Evolutionary conservation across 1,139 yeast species (phyloP).

Genomic region (Diutina rugosa): DNA sequence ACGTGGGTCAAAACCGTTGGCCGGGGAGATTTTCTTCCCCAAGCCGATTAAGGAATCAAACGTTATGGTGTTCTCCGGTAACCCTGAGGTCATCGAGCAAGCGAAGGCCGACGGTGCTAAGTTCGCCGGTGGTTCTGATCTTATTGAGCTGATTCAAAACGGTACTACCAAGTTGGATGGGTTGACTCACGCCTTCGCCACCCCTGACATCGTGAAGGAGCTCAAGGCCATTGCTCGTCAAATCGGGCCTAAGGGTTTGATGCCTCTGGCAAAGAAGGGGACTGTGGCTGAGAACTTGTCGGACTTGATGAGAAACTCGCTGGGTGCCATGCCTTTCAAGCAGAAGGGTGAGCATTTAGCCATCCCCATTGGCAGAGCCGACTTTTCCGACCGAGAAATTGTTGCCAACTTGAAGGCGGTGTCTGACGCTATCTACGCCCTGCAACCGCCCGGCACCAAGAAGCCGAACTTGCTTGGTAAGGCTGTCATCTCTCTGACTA

Average conservation of each 20-base stretch:
- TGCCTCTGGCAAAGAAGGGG: constrained; percentile 81
- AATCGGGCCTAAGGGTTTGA: constrained; percentile 80
- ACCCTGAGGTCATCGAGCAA: constrained; percentile 35
- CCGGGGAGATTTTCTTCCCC: constrained; percentile 70
- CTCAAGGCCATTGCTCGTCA: constrained; percentile 59
- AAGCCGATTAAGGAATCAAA: constrained; percentile 53
- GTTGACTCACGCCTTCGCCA: constrained; percentile 76
- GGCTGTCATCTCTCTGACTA: constrained; percentile 56
- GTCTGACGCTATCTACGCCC: constrained; percentile 48
- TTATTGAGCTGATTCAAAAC: constrained; percentile 46
- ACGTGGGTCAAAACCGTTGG: constrained; percentile 64
- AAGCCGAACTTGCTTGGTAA: constrained; percentile 64
- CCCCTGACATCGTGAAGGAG: constrained; percentile 60
- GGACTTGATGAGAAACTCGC: constrained; percentile 36
- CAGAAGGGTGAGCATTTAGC: constrained; percentile 50
- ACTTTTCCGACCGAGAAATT: constrained; percentile 67
- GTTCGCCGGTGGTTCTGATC: constrained; percentile 50
- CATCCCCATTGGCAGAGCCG: constrained; percentile 67
- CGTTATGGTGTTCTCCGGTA: constrained; percentile 57
- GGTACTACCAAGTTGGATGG: constrained; percentile 39
- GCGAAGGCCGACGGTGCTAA: constrained; percentile 47
- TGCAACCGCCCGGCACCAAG: constrained; percentile 45
- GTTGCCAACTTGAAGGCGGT: constrained; percentile 62
- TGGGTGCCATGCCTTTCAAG: constrained; percentile 64
- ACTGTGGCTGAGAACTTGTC: constrained; percentile 64